Evolutionary conservation across 2,329 filamentous ascomycete species (phyloP).

Genomic region (Cytospora schulzeri): DNA sequence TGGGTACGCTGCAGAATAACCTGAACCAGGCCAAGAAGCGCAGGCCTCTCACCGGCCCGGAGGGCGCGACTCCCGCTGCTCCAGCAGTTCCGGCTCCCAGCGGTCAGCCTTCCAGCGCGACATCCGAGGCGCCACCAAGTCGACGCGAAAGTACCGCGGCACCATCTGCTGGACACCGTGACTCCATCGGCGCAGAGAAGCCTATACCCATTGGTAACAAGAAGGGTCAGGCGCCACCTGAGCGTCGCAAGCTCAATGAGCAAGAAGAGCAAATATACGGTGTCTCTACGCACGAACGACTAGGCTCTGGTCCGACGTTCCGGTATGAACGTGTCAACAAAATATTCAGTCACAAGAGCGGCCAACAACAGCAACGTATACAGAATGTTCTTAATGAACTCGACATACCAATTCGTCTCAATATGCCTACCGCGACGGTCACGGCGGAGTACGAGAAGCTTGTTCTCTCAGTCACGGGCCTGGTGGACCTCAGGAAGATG

Average conservation of each 20-base stretch:
- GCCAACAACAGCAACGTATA: conserved; percentile 75
- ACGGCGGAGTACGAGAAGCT: conserved; percentile 72
- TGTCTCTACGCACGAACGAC: conserved; percentile 80
- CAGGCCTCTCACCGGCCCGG: conserved; percentile 67
- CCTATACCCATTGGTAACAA: conserved; percentile 48
- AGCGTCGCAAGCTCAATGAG: conserved; percentile 71
- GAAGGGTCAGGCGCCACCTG: conserved; percentile 53
- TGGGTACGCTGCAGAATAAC: conserved; percentile 67
- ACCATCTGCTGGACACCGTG: conserved; percentile 44
- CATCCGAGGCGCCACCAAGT: conserved; percentile 42
- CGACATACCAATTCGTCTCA: conserved; percentile 68
- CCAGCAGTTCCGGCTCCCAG: conserved; percentile 39
- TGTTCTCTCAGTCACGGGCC: conserved; percentile 64
- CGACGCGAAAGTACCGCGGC: conserved; percentile 57
- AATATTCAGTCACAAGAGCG: conserved; percentile 74
- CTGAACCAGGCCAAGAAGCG: conserved; percentile 90
- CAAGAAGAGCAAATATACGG: conserved; percentile 81
- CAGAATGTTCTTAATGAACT: conserved; percentile 71
- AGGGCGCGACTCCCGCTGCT: conserved; percentile 51
- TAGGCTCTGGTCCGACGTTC: conserved; percentile 86
- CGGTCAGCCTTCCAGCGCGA: conserved; percentile 40
- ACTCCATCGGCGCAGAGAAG: conserved; percentile 48
- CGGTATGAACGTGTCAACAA: conserved; percentile 82
- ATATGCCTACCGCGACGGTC: conserved; percentile 74
- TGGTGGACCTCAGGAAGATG: conserved; percentile 75